A percentile compares a stretch with the other conserved stretches of the same genome.
Evolutionary conservation across 2,329 filamentous ascomycete species (phyloP).

Genomic region (Exophiala dermatitidis): DNA sequence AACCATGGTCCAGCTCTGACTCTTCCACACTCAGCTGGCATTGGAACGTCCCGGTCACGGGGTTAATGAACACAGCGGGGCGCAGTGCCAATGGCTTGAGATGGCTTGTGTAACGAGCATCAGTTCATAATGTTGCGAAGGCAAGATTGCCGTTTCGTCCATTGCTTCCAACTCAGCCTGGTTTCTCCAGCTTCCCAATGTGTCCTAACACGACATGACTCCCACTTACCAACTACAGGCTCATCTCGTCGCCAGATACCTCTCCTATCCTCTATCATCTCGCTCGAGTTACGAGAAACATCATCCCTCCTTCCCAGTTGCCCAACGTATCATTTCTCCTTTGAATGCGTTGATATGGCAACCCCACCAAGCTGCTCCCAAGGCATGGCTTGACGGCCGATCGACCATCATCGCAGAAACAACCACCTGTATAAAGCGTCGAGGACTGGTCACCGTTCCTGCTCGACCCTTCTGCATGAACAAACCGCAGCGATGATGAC

Average conservation of each 20-base stretch:
- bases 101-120: too few species aligned
- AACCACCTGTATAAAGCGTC: background rate
- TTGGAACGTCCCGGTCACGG: too few species aligned
- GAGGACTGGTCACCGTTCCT: background rate
- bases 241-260: background rate
- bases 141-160: background rate
- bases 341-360: too few species aligned
- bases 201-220: background rate
- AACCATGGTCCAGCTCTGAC: too few species aligned
- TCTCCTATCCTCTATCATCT: background rate
- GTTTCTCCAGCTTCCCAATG: background rate
- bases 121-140: too few species aligned
- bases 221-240: background rate
- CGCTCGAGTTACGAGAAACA: constrained; percentile 9
- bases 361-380: too few species aligned
- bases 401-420: background rate
- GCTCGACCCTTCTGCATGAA: constrained; percentile 18
- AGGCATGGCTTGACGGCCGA: background rate
- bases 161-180: background rate
- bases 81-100: too few species aligned
- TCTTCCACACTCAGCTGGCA: too few species aligned
- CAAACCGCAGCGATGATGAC: constrained; percentile 24
- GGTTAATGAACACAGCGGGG: too few species aligned
- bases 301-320: constrained; percentile 1
- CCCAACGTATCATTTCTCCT: background rate